phyloP scores from a whole-genome alignment of 805 yeast genomes.

The Wickerhamiella brachini region DNA sequence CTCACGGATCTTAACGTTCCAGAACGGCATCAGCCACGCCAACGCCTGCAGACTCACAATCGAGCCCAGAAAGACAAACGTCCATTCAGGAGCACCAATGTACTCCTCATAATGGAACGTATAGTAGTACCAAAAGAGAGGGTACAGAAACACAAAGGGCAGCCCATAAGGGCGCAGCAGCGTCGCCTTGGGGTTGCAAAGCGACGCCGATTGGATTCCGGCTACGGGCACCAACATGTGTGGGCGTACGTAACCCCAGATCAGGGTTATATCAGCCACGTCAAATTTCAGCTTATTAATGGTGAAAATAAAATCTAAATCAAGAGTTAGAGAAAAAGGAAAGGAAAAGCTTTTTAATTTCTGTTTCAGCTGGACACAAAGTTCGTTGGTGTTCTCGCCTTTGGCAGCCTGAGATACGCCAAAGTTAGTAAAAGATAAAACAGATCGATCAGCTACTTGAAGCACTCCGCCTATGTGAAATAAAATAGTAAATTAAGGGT shows the following conservation, averaged over 20 bases:
- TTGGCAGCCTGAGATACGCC: too few relatives aligned
- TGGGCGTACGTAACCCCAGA: too few relatives aligned
- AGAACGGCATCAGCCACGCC: slow-evolving; percentile 81
- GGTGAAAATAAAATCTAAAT: too few relatives aligned
- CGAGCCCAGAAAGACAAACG: slow-evolving; percentile 71
- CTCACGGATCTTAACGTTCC: slow-evolving; percentile 67
- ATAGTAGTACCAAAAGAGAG: slow-evolving; percentile 55
- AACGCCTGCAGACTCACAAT: slow-evolving; percentile 60
- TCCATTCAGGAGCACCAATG: slow-evolving; percentile 90
- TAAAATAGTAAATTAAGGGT: too few relatives aligned
- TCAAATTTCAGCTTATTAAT: not conserved
- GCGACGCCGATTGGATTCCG: slow-evolving; percentile 54
- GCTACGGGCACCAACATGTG: slow-evolving; percentile 43
- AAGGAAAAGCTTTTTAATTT: too few relatives aligned
- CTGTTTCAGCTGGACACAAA: too few relatives aligned
- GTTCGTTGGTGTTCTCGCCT: too few relatives aligned
- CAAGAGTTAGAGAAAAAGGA: too few relatives aligned
- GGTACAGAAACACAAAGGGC: slow-evolving; percentile 72
- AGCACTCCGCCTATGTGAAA: too few relatives aligned
- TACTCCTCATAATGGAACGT: slow-evolving; percentile 57
- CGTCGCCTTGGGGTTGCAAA: slow-evolving; percentile 54
- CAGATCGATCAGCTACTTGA: too few relatives aligned
- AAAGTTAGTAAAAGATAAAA: too few relatives aligned
- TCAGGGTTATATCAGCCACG: not conserved
- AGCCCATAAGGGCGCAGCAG: slow-evolving; percentile 60